Conservation (phyloP, 345 rosid genomes). For the Lepidium aucheri region DNA sequence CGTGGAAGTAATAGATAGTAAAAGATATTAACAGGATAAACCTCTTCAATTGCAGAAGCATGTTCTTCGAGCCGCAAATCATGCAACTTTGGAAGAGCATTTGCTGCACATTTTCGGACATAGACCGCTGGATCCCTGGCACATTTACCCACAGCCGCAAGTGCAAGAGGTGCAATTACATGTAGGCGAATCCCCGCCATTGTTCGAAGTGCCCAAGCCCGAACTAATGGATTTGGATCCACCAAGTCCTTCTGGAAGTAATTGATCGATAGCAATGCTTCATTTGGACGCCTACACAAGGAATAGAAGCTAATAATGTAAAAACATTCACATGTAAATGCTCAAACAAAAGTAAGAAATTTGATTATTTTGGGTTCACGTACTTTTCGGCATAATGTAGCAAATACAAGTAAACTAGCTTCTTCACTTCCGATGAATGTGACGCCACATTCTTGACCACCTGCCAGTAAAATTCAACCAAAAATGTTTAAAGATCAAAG, state of each 20-base stretch:
- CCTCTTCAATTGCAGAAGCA: slow-evolving; percentile 74
- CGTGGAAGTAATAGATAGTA: neutral
- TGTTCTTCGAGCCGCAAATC: slow-evolving; percentile 79
- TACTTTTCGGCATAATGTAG: slow-evolving; percentile 96
- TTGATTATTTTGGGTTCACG: slow-evolving; percentile 3
- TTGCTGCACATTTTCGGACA: slow-evolving; percentile 92
- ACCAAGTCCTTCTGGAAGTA: slow-evolving; percentile 95
- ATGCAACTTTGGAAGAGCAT: slow-evolving; percentile 88
- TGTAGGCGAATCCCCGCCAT: slow-evolving; percentile 95
- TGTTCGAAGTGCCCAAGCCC: slow-evolving; percentile 97
- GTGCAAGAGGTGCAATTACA: slow-evolving; percentile 78
- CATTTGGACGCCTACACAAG: slow-evolving; percentile 79
- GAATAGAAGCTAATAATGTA: neutral
- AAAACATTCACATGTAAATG: neutral
- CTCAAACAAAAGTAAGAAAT: neutral
- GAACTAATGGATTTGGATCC: slow-evolving; percentile 85
- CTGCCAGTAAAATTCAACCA: slow-evolving; percentile 29
- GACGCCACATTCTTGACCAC: slow-evolving; percentile 96
- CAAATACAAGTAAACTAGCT: slow-evolving; percentile 88
- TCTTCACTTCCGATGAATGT: slow-evolving; percentile 91
- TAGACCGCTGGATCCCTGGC: slow-evolving; percentile 91
- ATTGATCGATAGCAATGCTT: slow-evolving; percentile 89
- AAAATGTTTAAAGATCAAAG: neutral
- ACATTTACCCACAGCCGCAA: slow-evolving; percentile 75
- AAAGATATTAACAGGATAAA: slow-evolving; percentile 15